phyloP scores from a whole-genome alignment of 169 alveolate species.

The Plasmodium knowlesi region DNA sequence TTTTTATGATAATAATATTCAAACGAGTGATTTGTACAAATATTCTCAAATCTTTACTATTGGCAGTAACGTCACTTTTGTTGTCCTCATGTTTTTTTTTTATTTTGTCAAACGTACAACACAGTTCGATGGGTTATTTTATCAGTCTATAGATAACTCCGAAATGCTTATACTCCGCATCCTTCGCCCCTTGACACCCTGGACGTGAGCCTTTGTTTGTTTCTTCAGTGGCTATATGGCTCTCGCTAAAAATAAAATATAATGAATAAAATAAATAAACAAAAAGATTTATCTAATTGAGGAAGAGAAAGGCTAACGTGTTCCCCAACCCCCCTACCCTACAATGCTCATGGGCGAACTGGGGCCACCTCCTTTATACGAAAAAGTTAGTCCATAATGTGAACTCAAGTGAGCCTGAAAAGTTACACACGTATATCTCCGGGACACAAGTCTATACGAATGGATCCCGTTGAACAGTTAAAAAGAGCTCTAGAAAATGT shows the following conservation, averaged over 20 bases:
- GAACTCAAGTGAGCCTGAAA: neutral
- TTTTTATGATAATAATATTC: constrained; percentile 45
- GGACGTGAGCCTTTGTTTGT: neutral
- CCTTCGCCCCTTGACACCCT: constrained; percentile 58
- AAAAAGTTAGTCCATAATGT: neutral
- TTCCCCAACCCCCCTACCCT: neutral
- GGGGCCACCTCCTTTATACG: neutral
- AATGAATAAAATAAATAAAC: neutral
- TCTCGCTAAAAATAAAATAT: neutral
- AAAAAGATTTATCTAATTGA: neutral
- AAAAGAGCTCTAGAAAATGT: neutral
- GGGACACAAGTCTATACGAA: neutral
- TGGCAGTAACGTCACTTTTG: constrained; percentile 68
- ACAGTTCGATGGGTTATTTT: constrained; percentile 73
- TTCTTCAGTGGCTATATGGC: neutral
- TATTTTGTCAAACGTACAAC: constrained; percentile 54
- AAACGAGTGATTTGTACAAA: constrained; percentile 62
- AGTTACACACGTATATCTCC: neutral
- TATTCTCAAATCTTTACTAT: constrained; percentile 54
- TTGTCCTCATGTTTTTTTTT: constrained; percentile 41
- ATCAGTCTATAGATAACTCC: constrained; percentile 52
- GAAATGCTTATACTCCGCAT: constrained; percentile 46
- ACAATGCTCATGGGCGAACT: neutral
- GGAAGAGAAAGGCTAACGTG: neutral
- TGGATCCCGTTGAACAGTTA: neutral